phyloP scores from a whole-genome alignment of 352 stramenopile genomes.

The Paralagenidium karlingii region DNA sequence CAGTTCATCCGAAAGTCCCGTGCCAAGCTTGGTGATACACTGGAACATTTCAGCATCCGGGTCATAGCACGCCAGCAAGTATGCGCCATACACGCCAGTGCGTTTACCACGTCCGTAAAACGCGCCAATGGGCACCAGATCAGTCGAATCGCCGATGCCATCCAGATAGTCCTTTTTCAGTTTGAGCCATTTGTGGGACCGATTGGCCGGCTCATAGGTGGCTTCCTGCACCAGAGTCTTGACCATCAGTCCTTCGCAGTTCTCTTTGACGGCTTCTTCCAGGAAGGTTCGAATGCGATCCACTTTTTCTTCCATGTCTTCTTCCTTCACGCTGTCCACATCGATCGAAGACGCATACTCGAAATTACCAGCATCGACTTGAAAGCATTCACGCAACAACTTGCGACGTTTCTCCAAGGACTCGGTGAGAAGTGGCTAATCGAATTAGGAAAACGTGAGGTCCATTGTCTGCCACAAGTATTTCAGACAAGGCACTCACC shows the following conservation, averaged over 20 bases:
- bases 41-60: conserved; percentile 96
- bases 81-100: conserved; percentile 96
- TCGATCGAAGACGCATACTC: conserved; percentile 90
- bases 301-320: conserved; percentile 82
- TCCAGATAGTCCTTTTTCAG: conserved; percentile 99
- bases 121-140: conserved; percentile 97
- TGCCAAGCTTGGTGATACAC: conserved; percentile 97
- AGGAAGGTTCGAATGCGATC: conserved; percentile 89
- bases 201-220: conserved; percentile 95
- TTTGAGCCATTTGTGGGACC: conserved; percentile 99
- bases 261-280: conserved; percentile 87
- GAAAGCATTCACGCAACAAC: conserved; percentile 88
- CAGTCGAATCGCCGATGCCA: conserved; percentile 94
- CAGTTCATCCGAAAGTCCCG: conserved; percentile 97
- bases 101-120: conserved; percentile 95
- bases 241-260: conserved; percentile 98
- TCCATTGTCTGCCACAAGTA: background rate
- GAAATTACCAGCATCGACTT: conserved; percentile 87
- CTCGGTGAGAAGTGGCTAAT: conserved; percentile 87
- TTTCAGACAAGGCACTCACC: background rate
- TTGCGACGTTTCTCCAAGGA: conserved; percentile 84
- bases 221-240: conserved; percentile 97
- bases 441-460: too few relatives aligned
- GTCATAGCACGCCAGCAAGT: conserved; percentile 98
- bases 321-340: conserved; percentile 71